Evolutionary conservation across 164 flowering plant species (phyloP).

Genomic region (Houttuynia cordata): DNA sequence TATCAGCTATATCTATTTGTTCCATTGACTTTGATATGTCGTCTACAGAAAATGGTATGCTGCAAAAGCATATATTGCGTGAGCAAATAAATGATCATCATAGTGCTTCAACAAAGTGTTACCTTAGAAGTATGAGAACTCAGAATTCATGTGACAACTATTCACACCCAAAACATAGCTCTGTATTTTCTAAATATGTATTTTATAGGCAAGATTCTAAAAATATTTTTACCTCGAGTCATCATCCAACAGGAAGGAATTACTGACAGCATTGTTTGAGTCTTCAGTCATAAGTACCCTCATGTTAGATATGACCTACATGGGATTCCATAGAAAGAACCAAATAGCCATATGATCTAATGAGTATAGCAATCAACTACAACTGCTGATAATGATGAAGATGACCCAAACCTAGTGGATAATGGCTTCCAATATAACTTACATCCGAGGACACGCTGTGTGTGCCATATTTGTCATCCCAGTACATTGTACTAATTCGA

Average conservation of each 20-base stretch:
- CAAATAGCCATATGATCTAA: constrained; percentile 4
- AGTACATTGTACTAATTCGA: constrained; percentile 97
- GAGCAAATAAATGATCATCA: background rate
- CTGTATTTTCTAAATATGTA: background rate
- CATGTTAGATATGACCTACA: constrained; percentile 54
- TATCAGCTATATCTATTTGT: constrained; percentile 65
- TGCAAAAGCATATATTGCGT: constrained; percentile 21
- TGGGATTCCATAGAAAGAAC: constrained; percentile 1
- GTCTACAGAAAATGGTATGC: constrained; percentile 93
- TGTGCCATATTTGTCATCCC: constrained; percentile 99
- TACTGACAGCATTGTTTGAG: constrained; percentile 57
- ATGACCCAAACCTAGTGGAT: constrained; percentile 19
- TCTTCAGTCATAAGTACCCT: constrained; percentile 68
- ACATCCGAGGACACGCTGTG: constrained; percentile 90
- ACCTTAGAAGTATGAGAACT: background rate
- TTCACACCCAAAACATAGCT: too few species aligned
- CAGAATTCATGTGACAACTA: background rate
- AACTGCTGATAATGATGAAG: background rate
- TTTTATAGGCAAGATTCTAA: background rate
- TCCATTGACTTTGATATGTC: constrained; percentile 96
- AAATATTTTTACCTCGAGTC: constrained; percentile 40
- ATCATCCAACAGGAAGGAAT: constrained; percentile 54
- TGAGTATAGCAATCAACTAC: background rate
- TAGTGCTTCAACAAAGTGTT: too few species aligned
- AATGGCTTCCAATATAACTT: constrained; percentile 40